Conservation (phyloP, 2,329 filamentous ascomycete genomes). For the Fusarium odoratissimum region DNA sequence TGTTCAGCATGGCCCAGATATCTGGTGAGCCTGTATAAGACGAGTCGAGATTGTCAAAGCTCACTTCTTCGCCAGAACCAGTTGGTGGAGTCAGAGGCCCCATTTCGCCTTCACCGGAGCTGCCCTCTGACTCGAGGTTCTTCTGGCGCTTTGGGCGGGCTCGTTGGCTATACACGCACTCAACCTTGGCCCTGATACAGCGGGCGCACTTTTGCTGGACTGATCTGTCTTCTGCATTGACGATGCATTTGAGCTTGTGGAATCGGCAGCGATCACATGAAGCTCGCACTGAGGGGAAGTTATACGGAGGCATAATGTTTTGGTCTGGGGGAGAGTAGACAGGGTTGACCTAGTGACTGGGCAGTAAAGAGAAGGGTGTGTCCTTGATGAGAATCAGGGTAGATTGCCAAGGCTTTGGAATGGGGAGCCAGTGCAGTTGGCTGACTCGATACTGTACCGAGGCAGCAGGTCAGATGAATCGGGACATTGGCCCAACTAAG, state of each 20-base stretch:
- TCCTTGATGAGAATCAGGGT: neutral
- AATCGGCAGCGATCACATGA: conserved; percentile 1
- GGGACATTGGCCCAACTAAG: neutral
- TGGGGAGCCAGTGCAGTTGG: neutral
- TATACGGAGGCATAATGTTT: neutral
- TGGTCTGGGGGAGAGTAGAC: neutral
- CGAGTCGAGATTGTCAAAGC: neutral
- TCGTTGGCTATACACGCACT: neutral
- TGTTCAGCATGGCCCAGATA: neutral
- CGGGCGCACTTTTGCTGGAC: neutral
- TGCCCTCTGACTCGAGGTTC: neutral
- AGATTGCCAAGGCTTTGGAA: neutral
- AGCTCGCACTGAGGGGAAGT: neutral
- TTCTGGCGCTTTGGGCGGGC: neutral
- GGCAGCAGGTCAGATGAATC: neutral
- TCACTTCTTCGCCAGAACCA: neutral
- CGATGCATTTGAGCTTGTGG: conserved; percentile 4
- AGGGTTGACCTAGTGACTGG: neutral
- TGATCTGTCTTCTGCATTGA: neutral
- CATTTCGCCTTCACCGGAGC: neutral
- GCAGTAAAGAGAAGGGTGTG: neutral
- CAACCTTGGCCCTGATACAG: neutral
- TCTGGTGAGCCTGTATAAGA: neutral
- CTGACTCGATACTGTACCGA: neutral
- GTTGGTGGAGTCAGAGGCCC: neutral